A percentile compares a stretch with the other conserved stretches of the same genome.
Evolutionary conservation across 768 basidiomycete genomes (phyloP).

Genomic region (Mycena crocata): DNA sequence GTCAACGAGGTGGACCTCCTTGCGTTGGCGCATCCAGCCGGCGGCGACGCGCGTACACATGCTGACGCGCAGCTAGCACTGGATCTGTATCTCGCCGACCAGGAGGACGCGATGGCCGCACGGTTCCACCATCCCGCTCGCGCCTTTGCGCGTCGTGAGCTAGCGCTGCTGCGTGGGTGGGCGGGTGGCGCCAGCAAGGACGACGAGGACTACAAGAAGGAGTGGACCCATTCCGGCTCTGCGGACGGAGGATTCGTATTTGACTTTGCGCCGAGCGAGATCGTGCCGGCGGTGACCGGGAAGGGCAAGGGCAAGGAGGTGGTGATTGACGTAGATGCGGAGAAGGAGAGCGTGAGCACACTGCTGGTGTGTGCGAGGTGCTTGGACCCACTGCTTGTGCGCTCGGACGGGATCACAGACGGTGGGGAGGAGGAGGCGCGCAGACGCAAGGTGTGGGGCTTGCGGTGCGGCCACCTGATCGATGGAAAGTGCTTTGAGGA

Average conservation of each 20-base stretch:
- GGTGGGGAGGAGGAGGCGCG: constrained; percentile 56
- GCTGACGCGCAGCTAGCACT: constrained; percentile 35
- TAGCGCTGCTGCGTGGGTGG: constrained; percentile 22
- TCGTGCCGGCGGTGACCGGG: constrained; percentile 37
- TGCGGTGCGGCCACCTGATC: constrained; percentile 82
- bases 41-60: constrained; percentile 13
- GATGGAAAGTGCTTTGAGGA: constrained; percentile 80
- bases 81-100: constrained; percentile 25
- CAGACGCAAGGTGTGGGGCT: constrained; percentile 69
- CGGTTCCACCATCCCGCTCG: constrained; percentile 24
- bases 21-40: constrained; percentile 7
- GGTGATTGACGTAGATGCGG: constrained; percentile 61
- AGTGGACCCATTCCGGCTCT: constrained; percentile 73
- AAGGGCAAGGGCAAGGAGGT: constrained; percentile 30
- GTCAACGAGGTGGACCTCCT: constrained; percentile 24
- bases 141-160: constrained; percentile 38
- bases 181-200: constrained; percentile 33
- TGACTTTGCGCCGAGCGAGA: constrained; percentile 66
- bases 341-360: constrained; percentile 50
- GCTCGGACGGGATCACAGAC: constrained; percentile 58
- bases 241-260: constrained; percentile 74
- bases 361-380: constrained; percentile 78
- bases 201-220: constrained; percentile 58
- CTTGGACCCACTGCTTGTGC: constrained; percentile 69
- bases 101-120: constrained; percentile 11